phyloP scores from a whole-genome alignment of 371 early-diverging fungal species.

The Mortierella sp. region DNA sequence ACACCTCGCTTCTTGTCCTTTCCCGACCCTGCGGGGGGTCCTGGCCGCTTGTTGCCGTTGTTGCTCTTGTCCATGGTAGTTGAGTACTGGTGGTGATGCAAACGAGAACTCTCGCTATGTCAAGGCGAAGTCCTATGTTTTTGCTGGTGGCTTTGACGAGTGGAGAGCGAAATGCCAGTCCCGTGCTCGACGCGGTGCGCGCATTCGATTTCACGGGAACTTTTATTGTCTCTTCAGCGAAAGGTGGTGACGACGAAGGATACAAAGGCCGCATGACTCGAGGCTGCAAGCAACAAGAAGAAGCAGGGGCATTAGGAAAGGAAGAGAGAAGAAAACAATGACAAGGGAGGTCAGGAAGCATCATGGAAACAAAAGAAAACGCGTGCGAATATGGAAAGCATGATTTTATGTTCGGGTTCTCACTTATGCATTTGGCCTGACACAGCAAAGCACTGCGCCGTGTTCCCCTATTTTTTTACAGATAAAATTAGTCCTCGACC shows the following conservation, averaged over 20 bases:
- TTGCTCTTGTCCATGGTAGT: slow-evolving; percentile 39
- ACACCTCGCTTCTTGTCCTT: slow-evolving; percentile 55
- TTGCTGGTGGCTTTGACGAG: background rate
- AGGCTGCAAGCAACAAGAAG: background rate
- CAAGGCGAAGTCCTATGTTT: slow-evolving; percentile 17
- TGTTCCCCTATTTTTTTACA: slow-evolving; percentile 1
- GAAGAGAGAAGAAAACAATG: background rate
- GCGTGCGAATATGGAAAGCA: background rate
- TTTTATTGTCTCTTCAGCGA: background rate
- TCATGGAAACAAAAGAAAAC: background rate
- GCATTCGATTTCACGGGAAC: background rate
- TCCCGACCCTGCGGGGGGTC: slow-evolving; percentile 18
- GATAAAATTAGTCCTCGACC: background rate
- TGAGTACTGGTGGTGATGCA: background rate
- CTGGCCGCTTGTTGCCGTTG: slow-evolving; percentile 42
- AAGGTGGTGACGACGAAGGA: background rate
- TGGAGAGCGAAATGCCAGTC: background rate
- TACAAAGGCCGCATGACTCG: background rate
- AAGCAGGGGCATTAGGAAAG: background rate
- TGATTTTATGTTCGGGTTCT: background rate
- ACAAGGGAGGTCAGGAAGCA: background rate
- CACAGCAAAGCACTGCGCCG: background rate
- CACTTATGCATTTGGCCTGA: background rate
- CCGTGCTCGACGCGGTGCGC: background rate
- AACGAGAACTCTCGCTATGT: background rate